Base-by-base conservation (phyloP, 2,329 filamentous ascomycete genomes). In the Cadophora gregata region DNA sequence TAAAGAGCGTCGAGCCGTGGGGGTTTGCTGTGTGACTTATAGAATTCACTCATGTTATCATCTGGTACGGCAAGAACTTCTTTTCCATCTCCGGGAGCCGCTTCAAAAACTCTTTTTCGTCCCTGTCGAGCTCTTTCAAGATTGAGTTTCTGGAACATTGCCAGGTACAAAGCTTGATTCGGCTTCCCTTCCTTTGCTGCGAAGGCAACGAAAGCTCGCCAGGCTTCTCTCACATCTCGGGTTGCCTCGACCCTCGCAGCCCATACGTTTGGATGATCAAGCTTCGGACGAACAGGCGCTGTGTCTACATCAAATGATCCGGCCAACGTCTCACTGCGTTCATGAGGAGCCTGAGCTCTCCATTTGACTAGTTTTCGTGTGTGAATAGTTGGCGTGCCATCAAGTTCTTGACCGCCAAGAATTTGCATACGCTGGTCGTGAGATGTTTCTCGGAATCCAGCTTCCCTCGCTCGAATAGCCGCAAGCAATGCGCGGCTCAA, bases 31-130 rank as follows among this genome's bases (percentile, higher is more conserved):
- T 86, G 82, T 47, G 87, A 84, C 70, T 86, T 86, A 65, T 91
- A 90, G 63, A 88, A 86, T n/a, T 88, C 84, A 66, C 82, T 90
- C 73, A 83, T 84, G 76, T 83, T 91, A 77, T 80, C 79, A 64
- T 86, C 82, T 24, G 88, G 79, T 24, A 87, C 82, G 0, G 85
- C 81, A 14, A 83, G 78, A 9, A 84, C 79, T 73, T 90, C 87
- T 67, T 78, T 82, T 47, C 80, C 80, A 71, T 92, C 90, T 14
- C 90, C 90, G 6, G 90, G 87, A 1, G 86, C 74, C 16, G 81
- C 67, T 29, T 65, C 73, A 53, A 61, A 58, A 6, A 36, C 25
- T n/a, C 21, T 12, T 6, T 47, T 62, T 36, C 75, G 71, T 19
- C 73, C 73, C 3, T 71, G 59, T 21, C 74, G 68, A 27, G 77